Evolutionary conservation across 306 rosid species (phyloP).

Genomic region (Aeschynomene evenia): DNA sequence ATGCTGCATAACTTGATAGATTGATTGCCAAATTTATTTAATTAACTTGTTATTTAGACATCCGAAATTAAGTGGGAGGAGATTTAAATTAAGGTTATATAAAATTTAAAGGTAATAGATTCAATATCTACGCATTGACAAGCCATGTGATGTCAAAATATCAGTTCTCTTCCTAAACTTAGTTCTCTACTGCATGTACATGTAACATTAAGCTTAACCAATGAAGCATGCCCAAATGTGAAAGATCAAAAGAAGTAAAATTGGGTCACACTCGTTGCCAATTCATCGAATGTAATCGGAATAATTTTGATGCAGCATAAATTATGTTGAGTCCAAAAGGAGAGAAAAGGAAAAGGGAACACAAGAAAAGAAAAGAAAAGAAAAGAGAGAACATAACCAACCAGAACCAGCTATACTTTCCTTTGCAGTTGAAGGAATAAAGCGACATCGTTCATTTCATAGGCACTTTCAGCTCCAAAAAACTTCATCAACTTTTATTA

Average conservation of each 20-base stretch:
- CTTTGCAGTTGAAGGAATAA: conserved; percentile 35
- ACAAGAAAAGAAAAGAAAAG: not conserved
- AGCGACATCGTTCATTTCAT: conserved; percentile 23
- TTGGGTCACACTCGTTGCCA: not conserved
- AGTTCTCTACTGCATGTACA: not conserved
- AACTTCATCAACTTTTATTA: conserved; percentile 19
- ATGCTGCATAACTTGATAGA: not conserved
- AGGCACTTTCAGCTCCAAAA: conserved; percentile 30
- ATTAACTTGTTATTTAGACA: not conserved
- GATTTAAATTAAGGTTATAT: too few relatives aligned
- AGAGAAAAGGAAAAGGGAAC: not conserved
- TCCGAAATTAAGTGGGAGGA: too few relatives aligned
- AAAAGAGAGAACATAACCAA: conserved; percentile 1
- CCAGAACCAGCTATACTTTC: conserved; percentile 22
- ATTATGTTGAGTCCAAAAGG: conserved; percentile 16
- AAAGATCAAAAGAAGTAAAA: not conserved
- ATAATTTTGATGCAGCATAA: not conserved
- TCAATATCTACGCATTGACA: too few relatives aligned
- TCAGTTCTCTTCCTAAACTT: not conserved
- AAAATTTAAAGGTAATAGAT: too few relatives aligned
- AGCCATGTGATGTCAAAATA: too few relatives aligned
- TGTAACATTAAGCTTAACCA: not conserved
- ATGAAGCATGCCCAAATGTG: not conserved
- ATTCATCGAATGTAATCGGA: conserved; percentile 10
- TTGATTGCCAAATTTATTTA: not conserved